Percentiles rank a stretch among this genome's conserved stretches.
Conservation (phyloP, 1,139 yeast genomes). For the Lodderomyces theae region DNA sequence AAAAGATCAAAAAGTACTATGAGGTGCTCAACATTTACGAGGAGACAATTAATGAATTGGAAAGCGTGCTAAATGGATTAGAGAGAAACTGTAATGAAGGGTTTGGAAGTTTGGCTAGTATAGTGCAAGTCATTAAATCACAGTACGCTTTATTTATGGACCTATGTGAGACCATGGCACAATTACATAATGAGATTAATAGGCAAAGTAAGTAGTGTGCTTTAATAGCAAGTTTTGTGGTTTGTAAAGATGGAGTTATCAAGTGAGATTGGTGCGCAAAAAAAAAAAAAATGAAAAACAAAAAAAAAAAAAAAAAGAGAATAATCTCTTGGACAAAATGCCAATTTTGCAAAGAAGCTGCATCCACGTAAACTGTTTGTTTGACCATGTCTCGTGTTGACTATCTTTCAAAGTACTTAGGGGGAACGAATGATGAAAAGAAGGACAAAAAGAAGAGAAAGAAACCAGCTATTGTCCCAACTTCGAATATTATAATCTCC, state of each 20-base stretch:
- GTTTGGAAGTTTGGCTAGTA: conserved; percentile 51
- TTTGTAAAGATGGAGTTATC: too few relatives aligned
- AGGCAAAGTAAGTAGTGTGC: conserved; percentile 17
- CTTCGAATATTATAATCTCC: conserved; percentile 13
- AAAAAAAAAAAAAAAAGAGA: background rate
- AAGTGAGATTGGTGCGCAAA: background rate
- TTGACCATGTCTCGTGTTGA: conserved; percentile 15
- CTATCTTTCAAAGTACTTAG: conserved; percentile 19
- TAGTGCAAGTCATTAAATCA: conserved; percentile 68
- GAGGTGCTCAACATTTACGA: conserved; percentile 69
- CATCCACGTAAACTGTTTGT: too few relatives aligned
- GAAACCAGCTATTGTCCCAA: conserved; percentile 4
- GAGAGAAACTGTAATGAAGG: conserved; percentile 47
- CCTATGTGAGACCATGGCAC: conserved; percentile 85
- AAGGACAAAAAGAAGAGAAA: conserved; percentile 13
- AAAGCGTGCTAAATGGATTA: conserved; percentile 42
- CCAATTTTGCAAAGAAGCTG: too few relatives aligned
- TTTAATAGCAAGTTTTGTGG: too few relatives aligned
- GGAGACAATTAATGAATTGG: conserved; percentile 70
- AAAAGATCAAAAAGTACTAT: conserved; percentile 66
- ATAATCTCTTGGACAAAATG: background rate
- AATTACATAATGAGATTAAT: conserved; percentile 64
- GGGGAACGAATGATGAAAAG: conserved; percentile 7
- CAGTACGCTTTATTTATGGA: conserved; percentile 89
- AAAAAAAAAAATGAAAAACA: background rate